A percentile compares a stretch with the other conserved stretches of the same genome.
These are phyloP conservation scores for Quercus berberidifolia DNA, from an alignment of 306 rosid genomes.

Conservation along the genomic window DNA sequence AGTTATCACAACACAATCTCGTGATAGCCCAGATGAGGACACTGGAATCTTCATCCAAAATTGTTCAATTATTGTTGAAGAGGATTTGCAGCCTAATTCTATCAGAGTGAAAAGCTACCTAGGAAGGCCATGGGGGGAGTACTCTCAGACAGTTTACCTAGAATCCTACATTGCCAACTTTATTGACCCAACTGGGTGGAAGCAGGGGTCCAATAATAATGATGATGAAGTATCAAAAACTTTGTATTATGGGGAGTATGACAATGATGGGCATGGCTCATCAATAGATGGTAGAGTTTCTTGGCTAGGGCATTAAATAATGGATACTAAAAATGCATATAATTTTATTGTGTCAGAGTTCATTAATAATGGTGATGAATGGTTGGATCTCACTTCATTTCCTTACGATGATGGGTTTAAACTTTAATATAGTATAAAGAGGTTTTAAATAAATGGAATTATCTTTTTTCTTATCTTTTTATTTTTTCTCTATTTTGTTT, in stretches of 20 bases:
- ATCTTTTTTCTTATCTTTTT: no score
- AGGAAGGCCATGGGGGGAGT: constrained; percentile 69
- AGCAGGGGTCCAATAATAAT: constrained; percentile 33
- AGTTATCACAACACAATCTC: constrained; percentile 59
- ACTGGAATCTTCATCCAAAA: constrained; percentile 76
- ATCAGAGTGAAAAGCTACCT: constrained; percentile 50
- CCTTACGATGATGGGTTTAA: constrained; percentile 63
- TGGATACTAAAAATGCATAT: constrained; percentile 58
- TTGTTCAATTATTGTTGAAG: constrained; percentile 51
- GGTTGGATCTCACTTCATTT: constrained; percentile 71
- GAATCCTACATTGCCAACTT: constrained; percentile 59
- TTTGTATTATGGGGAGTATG: constrained; percentile 70
- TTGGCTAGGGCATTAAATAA: constrained; percentile 55
- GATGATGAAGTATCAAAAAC: constrained; percentile 28
- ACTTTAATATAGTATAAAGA: no score
- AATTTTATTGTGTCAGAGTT: constrained; percentile 57
- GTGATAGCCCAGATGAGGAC: constrained; percentile 52
- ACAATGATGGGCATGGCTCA: constrained; percentile 68
- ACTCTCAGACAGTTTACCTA: constrained; percentile 49
- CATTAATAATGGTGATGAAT: constrained; percentile 49
- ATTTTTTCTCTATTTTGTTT: no score
- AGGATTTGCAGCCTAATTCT: constrained; percentile 37
- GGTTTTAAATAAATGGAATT: no score
- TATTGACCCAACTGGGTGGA: constrained; percentile 64
- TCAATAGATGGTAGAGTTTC: constrained; percentile 39